Percentiles rank a stretch among this genome's conserved stretches.
Evolutionary conservation across 306 rosid species (phyloP).

Genomic region (Inga oerstediana): DNA sequence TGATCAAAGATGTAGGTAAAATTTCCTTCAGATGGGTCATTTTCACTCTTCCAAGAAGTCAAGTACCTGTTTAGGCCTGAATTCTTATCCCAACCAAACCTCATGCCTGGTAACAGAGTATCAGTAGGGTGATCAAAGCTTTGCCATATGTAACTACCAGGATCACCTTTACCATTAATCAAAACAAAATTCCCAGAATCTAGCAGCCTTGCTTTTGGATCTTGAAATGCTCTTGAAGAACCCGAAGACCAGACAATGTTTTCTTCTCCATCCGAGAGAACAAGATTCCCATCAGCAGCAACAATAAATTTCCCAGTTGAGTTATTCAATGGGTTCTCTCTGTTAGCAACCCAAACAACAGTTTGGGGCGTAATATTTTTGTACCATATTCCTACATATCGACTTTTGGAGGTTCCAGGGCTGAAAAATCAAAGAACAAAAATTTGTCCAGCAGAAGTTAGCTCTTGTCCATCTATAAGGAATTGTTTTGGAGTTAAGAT

Average conservation of each 20-base stretch:
- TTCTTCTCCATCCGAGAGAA: conserved; percentile 34
- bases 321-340: conserved; percentile 38
- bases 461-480: conserved; percentile 21
- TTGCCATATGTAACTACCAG: neutral
- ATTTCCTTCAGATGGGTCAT: neutral
- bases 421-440: conserved; percentile 43
- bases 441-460: conserved; percentile 27
- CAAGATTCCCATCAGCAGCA: conserved; percentile 34
- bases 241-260: conserved; percentile 25
- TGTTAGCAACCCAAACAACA: conserved; percentile 43
- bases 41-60: neutral
- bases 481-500: neutral
- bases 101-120: neutral
- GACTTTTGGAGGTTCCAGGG: conserved; percentile 32
- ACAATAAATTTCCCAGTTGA: conserved; percentile 11
- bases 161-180: neutral
- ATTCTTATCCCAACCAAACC: neutral
- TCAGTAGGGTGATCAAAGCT: neutral
- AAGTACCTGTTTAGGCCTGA: neutral
- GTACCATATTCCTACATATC: conserved; percentile 39
- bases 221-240: neutral
- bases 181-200: neutral
- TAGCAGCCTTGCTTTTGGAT: neutral
- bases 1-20: neutral
- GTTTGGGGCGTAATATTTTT: conserved; percentile 24